Percentiles rank a stretch among this genome's conserved stretches.
Conservation (phyloP, 805 yeast species). For the Zygotorulaspora sp. region DNA sequence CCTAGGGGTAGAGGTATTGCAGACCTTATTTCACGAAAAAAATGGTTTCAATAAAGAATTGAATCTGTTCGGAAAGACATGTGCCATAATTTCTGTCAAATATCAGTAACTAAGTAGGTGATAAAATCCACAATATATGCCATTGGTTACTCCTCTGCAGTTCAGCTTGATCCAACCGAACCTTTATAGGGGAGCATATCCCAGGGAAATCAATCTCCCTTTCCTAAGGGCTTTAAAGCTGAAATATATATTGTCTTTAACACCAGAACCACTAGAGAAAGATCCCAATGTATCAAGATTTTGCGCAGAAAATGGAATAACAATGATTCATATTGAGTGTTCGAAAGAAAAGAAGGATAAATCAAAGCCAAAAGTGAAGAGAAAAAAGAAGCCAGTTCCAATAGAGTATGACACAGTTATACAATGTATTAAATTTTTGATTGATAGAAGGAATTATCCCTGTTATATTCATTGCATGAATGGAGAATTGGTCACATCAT, state of each 20-base stretch:
- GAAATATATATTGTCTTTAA: conserved; percentile 69
- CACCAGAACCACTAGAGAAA: conserved; percentile 67
- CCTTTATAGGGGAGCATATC: conserved; percentile 82
- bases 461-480: conserved; percentile 81
- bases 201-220: conserved; percentile 65
- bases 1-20: too few relatives aligned
- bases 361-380: conserved; percentile 46
- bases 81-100: too few relatives aligned
- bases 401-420: conserved; percentile 60
- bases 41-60: too few relatives aligned
- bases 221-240: conserved; percentile 63
- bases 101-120: too few relatives aligned
- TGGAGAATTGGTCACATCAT: conserved; percentile 82
- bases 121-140: too few relatives aligned
- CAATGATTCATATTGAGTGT: conserved; percentile 62
- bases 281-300: conserved; percentile 51
- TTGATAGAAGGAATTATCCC: conserved; percentile 60
- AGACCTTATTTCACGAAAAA: too few relatives aligned
- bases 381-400: conserved; percentile 80
- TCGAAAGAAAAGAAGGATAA: conserved; percentile 40
- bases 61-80: too few relatives aligned
- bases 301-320: conserved; percentile 51
- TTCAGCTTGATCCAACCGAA: conserved; percentile 67
- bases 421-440: conserved; percentile 55
- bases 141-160: conserved; percentile 67